These are phyloP conservation scores for Pythium chondricola DNA, from an alignment of 352 stramenopile species.

Conservation along the genomic window DNA sequence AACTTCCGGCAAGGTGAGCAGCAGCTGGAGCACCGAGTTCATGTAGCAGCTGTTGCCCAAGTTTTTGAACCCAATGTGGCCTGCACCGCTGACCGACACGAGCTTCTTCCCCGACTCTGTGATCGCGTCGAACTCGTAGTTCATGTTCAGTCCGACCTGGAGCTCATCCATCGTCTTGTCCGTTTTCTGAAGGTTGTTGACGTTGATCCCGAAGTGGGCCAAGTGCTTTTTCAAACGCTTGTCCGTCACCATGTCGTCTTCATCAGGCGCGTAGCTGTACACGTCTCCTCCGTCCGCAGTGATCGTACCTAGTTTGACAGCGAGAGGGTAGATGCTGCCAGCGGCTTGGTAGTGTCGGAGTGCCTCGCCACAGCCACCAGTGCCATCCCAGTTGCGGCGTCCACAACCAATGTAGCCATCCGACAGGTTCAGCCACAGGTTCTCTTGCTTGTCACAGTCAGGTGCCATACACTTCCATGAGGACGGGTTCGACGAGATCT, in stretches of 20 bases:
- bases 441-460: conserved; percentile 94
- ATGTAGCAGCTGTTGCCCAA: conserved; percentile 99
- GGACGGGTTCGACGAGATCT: conserved; percentile 64
- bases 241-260: conserved; percentile 97
- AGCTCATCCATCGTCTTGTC: conserved; percentile 98
- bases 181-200: conserved; percentile 93
- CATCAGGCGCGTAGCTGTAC: conserved; percentile 96
- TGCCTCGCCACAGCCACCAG: conserved; percentile 93
- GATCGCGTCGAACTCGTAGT: conserved; percentile 97
- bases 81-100: conserved; percentile 83
- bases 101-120: conserved; percentile 95
- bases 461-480: conserved; percentile 88
- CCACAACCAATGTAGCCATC: conserved; percentile 84
- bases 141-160: conserved; percentile 96
- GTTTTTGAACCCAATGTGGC: conserved; percentile 96
- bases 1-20: conserved; percentile 82
- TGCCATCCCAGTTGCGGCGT: conserved; percentile 94
- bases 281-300: conserved; percentile 94
- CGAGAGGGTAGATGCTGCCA: conserved; percentile 90
- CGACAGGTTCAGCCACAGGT: conserved; percentile 99
- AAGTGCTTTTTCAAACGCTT: conserved; percentile 93
- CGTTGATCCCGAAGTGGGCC: conserved; percentile 94
- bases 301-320: conserved; percentile 98
- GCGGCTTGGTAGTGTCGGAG: conserved; percentile 95
- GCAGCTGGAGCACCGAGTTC: conserved; percentile 95